Percentiles rank a stretch among this genome's conserved stretches.
Conservation (phyloP, 306 rosid species). For the Amphicarpaea edgeworthii region DNA sequence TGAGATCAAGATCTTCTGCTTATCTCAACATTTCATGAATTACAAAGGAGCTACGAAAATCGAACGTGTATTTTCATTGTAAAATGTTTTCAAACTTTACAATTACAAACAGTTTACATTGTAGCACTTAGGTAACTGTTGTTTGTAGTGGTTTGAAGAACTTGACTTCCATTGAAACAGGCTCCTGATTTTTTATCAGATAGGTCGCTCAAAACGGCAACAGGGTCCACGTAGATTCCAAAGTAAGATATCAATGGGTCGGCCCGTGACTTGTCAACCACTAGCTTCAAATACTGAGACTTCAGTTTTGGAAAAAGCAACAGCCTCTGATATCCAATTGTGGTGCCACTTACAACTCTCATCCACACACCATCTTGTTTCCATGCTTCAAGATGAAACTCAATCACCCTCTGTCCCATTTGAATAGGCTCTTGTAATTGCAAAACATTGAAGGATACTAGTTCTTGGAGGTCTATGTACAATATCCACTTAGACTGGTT, state of each 20-base stretch:
- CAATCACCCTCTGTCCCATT: slow-evolving; percentile 86
- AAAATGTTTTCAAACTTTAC: slow-evolving; percentile 8
- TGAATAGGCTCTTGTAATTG: slow-evolving; percentile 89
- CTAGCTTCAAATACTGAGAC: slow-evolving; percentile 76
- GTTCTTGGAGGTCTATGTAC: slow-evolving; percentile 63
- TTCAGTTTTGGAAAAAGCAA: slow-evolving; percentile 62
- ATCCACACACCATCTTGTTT: slow-evolving; percentile 62
- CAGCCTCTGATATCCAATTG: slow-evolving; percentile 82
- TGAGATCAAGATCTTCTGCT: background rate
- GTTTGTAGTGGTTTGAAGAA: slow-evolving; percentile 43
- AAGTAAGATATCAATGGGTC: slow-evolving; percentile 76
- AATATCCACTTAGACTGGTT: slow-evolving; percentile 64
- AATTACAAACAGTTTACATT: slow-evolving; percentile 42
- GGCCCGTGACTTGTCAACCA: slow-evolving; percentile 69
- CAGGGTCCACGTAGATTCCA: slow-evolving; percentile 68
- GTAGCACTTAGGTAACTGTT: slow-evolving; percentile 52
- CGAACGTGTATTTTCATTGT: background rate
- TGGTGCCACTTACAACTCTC: slow-evolving; percentile 69
- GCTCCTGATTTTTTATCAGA: slow-evolving; percentile 38
- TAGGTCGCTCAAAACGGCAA: slow-evolving; percentile 51
- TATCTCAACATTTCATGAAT: slow-evolving; percentile 13
- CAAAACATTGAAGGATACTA: slow-evolving; percentile 76
- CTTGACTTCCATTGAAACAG: slow-evolving; percentile 58
- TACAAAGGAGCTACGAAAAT: slow-evolving; percentile 8
- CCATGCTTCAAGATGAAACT: slow-evolving; percentile 73